These are phyloP conservation scores for Mycena vitilis DNA, from an alignment of 768 basidiomycete species.

Conservation along the genomic window DNA sequence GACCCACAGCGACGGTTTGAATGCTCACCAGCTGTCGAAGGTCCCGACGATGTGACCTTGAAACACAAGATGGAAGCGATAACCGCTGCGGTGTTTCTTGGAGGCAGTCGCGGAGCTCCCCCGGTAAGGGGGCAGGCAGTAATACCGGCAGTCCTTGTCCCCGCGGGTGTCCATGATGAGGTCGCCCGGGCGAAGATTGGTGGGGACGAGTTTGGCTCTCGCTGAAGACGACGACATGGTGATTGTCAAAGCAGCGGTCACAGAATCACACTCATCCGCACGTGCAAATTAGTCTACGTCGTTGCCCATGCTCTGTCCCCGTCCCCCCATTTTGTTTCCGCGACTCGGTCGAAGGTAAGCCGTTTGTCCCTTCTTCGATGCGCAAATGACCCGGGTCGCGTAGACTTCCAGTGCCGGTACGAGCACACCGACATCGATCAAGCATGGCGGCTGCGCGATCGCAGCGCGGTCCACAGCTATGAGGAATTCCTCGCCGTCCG, in stretches of 20 bases:
- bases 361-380: not conserved
- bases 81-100: not conserved
- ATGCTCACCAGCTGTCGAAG: not conserved
- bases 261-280: not conserved
- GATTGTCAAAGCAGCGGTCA: not conserved
- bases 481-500: too few relatives aligned
- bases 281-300: not conserved
- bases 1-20: not conserved
- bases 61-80: not conserved
- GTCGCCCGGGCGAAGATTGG: not conserved
- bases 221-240: not conserved
- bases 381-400: too few relatives aligned
- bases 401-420: too few relatives aligned
- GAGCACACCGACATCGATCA: too few relatives aligned
- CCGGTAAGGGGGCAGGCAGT: not conserved
- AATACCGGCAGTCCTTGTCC: not conserved
- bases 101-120: not conserved
- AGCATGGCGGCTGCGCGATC: too few relatives aligned
- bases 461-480: too few relatives aligned
- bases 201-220: not conserved
- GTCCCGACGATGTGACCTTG: not conserved
- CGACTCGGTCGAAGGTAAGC: not conserved
- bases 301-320: too few relatives aligned
- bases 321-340: not conserved
- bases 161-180: not conserved